Base-by-base conservation (phyloP, 257 asterid species). In the Solanum sejunctum region DNA sequence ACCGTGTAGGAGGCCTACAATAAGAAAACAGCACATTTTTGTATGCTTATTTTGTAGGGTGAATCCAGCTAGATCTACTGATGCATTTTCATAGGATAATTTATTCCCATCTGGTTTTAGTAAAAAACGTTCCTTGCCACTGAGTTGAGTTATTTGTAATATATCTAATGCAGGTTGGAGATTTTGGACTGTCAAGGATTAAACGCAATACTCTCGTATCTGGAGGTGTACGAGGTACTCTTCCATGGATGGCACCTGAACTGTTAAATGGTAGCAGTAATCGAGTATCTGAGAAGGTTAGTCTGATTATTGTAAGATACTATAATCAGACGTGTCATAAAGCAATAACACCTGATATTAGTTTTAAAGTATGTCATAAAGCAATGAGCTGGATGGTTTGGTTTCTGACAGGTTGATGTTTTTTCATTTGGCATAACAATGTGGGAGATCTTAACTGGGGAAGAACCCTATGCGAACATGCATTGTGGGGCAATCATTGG, bases 211-310 rank as follows among this genome's bases (percentile, higher is more conserved):
- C 97, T 84, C 91, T 93, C 26, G 97, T 93, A 51, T 91, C 97
- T 81, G 97, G 94, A 17, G 95, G 97, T 82, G 94, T 93, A 80
- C 91, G 95, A 87, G 95, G 95, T 83, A 90, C 95, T 75, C 95
- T 93, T 81, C 97, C 97, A 12, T 93, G 94, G 97, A 93, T 93
- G 97, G 95, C 97, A 3, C 97, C 97, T 61, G 97, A 92, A 85
- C 86, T 93, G 88, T 88, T 92, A 90, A 93, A 88, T 87, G 95
- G 97, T 84, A 92, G 93, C 90, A 89, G 89, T 56, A 88, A 67
- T 78, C 88, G 89, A 73, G 97, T 93, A 69, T 93, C 97, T 84
- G 97, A 92, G 84, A 93, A 91, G 91, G 97, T 88, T 82, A 88
- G 87, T 55, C 47, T 18, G 75, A 45, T 84, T 43, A 81, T 43